phyloP scores from a whole-genome alignment of 2,329 filamentous ascomycete genomes.

The Pseudocercospora musae region DNA sequence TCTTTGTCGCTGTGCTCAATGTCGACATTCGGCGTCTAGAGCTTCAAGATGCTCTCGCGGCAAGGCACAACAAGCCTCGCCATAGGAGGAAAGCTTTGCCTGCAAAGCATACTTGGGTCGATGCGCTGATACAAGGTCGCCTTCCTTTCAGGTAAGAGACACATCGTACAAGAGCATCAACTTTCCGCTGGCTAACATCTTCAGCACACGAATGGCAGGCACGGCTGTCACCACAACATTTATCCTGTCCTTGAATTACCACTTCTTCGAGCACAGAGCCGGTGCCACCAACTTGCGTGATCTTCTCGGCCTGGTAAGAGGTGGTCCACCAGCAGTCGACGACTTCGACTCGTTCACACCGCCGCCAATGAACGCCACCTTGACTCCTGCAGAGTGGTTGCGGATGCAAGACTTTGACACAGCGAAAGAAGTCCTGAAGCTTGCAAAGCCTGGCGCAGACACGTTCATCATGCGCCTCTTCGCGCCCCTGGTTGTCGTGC shows the following conservation, averaged over 20 bases:
- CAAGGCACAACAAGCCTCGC: slow-evolving; percentile 30
- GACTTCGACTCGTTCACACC: slow-evolving; percentile 38
- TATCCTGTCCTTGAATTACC: slow-evolving; percentile 70
- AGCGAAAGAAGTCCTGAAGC: slow-evolving; percentile 70
- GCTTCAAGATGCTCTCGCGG: slow-evolving; percentile 65
- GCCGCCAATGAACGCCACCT: slow-evolving; percentile 66
- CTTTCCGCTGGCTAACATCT: background rate
- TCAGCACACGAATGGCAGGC: slow-evolving; percentile 69
- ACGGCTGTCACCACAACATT: slow-evolving; percentile 70
- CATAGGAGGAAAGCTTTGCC: slow-evolving; percentile 25
- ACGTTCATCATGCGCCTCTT: slow-evolving; percentile 72
- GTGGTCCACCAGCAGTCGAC: slow-evolving; percentile 16
- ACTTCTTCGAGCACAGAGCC: slow-evolving; percentile 66
- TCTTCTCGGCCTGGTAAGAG: slow-evolving; percentile 28
- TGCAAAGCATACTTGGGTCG: slow-evolving; percentile 54
- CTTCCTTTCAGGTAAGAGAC: slow-evolving; percentile 47
- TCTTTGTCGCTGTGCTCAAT: slow-evolving; percentile 75
- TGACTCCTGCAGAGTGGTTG: slow-evolving; percentile 74
- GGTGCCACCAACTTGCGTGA: slow-evolving; percentile 30
- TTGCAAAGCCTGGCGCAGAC: slow-evolving; percentile 67
- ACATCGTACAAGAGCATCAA: background rate
- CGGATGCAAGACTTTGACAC: slow-evolving; percentile 75
- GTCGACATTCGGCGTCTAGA: slow-evolving; percentile 75
- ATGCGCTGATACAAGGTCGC: slow-evolving; percentile 61
- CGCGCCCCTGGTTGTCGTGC: slow-evolving; percentile 70